phyloP scores from a whole-genome alignment of 768 basidiomycete genomes.

The Coprinopsis cinerea region DNA sequence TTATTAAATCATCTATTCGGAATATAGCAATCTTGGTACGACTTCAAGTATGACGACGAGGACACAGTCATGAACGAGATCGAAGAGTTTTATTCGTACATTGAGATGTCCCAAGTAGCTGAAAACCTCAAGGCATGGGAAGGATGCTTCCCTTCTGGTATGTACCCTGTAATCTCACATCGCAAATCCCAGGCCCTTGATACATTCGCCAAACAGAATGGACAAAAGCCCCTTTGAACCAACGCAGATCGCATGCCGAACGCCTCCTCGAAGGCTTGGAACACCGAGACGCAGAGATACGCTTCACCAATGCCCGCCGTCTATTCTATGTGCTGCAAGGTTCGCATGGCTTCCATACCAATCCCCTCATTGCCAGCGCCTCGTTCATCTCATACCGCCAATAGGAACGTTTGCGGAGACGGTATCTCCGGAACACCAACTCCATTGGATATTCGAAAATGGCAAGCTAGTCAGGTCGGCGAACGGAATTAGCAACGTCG shows the following conservation, averaged over 20 bases:
- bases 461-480: conserved; percentile 78
- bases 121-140: conserved; percentile 88
- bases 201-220: conserved; percentile 51
- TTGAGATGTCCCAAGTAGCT: conserved; percentile 86
- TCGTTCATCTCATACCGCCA: not conserved
- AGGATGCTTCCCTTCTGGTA: conserved; percentile 74
- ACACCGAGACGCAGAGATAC: conserved; percentile 75
- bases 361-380: not conserved
- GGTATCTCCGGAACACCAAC: conserved; percentile 86
- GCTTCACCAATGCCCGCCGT: conserved; percentile 82
- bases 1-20: not conserved
- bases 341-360: conserved; percentile 21
- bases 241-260: conserved; percentile 71
- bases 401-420: conserved; percentile 89
- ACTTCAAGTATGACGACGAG: conserved; percentile 94
- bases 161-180: conserved; percentile 23
- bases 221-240: conserved; percentile 58
- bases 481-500: conserved; percentile 77
- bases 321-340: conserved; percentile 93
- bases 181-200: conserved; percentile 1
- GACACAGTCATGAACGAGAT: conserved; percentile 95
- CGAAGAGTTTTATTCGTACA: conserved; percentile 96
- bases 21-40: conserved; percentile 75
- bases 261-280: conserved; percentile 82
- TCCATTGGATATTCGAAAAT: conserved; percentile 95